These are phyloP conservation scores for Xylariales sp. DNA, from an alignment of 2,329 filamentous ascomycete species.

Conservation along the genomic window DNA sequence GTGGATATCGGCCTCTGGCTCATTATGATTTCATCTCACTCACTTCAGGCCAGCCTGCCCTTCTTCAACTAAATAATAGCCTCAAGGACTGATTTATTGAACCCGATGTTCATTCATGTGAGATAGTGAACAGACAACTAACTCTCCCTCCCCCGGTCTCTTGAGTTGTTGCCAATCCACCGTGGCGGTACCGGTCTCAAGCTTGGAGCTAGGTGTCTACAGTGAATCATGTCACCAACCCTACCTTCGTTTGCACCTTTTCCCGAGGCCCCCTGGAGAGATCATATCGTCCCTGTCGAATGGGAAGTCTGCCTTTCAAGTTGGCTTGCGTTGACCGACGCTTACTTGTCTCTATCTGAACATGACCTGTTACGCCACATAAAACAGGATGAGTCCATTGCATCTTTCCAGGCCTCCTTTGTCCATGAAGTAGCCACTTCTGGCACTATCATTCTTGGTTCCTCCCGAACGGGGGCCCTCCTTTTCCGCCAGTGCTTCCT, in stretches of 20 bases:
- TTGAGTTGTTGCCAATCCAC: not conserved
- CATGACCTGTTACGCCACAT: conserved; percentile 65
- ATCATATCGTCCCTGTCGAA: conserved; percentile 73
- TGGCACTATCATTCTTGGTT: conserved; percentile 51
- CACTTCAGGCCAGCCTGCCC: not conserved
- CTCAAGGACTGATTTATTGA: not conserved
- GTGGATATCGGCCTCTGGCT: conserved; percentile 27
- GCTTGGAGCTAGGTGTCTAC: not conserved
- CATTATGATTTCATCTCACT: conserved; percentile 30
- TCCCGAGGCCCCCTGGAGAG: conserved; percentile 74
- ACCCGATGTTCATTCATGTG: not conserved
- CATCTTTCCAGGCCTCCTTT: conserved; percentile 74
- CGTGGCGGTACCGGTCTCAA: not conserved
- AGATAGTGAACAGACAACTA: not conserved
- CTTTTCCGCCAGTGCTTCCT: conserved; percentile 75
- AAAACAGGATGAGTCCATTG: conserved; percentile 67
- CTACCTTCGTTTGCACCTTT: conserved; percentile 83
- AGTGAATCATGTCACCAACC: conserved; percentile 53
- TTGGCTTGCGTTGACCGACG: conserved; percentile 76
- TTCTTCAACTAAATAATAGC: not conserved
- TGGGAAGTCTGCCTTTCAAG: conserved; percentile 83
- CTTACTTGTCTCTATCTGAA: conserved; percentile 70
- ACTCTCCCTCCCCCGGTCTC: not conserved
- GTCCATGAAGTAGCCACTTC: conserved; percentile 64
- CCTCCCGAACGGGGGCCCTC: conserved; percentile 51